These are phyloP conservation scores for Panaeolus papilionaceus DNA, from an alignment of 768 basidiomycete species.

Conservation along the genomic window DNA sequence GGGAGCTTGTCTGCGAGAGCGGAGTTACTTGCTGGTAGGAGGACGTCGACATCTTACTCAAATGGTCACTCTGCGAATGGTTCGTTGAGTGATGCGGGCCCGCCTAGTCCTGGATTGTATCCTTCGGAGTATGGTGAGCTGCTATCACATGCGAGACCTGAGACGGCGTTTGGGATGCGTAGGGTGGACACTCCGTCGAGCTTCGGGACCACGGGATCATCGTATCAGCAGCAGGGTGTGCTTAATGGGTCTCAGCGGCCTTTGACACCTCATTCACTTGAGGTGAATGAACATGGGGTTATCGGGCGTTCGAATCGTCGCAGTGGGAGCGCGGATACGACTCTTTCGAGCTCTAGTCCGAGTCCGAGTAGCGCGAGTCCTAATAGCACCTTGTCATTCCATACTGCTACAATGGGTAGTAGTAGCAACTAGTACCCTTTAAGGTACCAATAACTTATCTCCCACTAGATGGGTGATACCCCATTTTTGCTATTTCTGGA, in stretches of 20 bases:
- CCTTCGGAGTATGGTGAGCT: constrained; percentile 44
- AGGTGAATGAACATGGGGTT: constrained; percentile 6
- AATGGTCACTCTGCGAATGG: not conserved
- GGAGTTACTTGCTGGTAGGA: constrained; percentile 32
- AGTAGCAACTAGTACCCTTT: not conserved
- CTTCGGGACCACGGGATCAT: constrained; percentile 3
- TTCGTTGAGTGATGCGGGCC: not conserved
- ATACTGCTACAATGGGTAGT: constrained; percentile 32
- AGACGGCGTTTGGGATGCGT: constrained; percentile 18
- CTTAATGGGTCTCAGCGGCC: constrained; percentile 6
- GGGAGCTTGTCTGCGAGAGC: constrained; percentile 40
- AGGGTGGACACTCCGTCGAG: constrained; percentile 25
- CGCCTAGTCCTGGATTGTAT: constrained; percentile 17
- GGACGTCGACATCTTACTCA: not conserved
- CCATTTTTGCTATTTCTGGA: not conserved
- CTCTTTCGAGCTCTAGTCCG: constrained; percentile 24
- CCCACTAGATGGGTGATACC: not conserved
- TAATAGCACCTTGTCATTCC: constrained; percentile 28
- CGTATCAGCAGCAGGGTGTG: not conserved
- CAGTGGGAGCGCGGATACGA: not conserved
- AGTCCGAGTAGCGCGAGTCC: constrained; percentile 25
- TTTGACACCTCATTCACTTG: constrained; percentile 21
- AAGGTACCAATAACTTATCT: no score
- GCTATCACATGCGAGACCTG: constrained; percentile 22
- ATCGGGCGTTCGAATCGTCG: not conserved